These are phyloP conservation scores for Nephelium lappaceum DNA, from an alignment of 345 rosid genomes.

Conservation along the genomic window DNA sequence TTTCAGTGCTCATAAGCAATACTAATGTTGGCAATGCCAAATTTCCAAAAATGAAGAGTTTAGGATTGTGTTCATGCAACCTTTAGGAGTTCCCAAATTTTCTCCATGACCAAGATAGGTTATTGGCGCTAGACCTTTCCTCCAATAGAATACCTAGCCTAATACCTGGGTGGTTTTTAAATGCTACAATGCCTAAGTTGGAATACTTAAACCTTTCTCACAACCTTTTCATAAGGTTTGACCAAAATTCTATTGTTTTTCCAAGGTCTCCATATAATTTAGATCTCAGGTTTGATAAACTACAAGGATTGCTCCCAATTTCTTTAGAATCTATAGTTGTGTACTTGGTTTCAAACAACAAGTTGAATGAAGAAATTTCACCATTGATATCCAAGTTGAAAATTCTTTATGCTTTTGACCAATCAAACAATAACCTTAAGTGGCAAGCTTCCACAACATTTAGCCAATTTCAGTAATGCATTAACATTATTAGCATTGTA, in stretches of 20 bases:
- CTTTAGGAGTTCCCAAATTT: background rate
- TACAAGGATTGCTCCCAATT: background rate
- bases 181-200: background rate
- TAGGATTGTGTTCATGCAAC: background rate
- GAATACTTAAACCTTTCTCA: background rate
- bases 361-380: background rate
- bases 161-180: background rate
- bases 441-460: background rate
- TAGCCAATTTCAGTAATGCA: background rate
- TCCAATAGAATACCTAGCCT: background rate
- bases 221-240: background rate
- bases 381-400: background rate
- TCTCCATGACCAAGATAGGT: background rate
- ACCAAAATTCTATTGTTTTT: background rate
- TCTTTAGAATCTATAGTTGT: accelerated
- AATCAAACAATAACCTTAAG: background rate
- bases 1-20: background rate
- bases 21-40: too few relatives aligned
- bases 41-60: too few relatives aligned
- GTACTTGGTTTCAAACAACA: background rate
- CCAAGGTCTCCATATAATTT: background rate
- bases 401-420: background rate
- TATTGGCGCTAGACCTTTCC: background rate
- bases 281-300: background rate
- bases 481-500: background rate